Conservation (phyloP, 352 stramenopile species). For the Plasmopara muralis region DNA sequence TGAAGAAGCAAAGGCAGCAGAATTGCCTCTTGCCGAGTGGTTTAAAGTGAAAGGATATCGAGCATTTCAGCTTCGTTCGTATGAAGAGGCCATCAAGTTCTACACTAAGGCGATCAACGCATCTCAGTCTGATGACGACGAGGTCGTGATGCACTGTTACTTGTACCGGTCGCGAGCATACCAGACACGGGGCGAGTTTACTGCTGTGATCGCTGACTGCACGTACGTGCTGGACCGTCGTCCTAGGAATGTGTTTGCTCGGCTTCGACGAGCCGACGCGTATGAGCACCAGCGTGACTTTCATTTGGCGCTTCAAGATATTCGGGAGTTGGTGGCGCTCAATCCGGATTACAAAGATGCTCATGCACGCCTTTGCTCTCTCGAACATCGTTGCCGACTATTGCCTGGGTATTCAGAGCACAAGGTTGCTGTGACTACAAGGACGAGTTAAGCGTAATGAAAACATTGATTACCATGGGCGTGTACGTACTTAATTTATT, state of each 20-base stretch:
- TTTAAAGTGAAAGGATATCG: constrained; percentile 83
- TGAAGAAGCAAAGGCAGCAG: constrained; percentile 32
- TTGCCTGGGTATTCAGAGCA: constrained; percentile 21
- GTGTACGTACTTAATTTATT: too few species aligned
- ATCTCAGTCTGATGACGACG: constrained; percentile 39
- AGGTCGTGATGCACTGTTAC: constrained; percentile 48
- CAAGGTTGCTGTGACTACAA: constrained; percentile 1
- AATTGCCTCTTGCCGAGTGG: constrained; percentile 31
- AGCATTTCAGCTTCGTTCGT: constrained; percentile 87
- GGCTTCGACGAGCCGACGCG: constrained; percentile 43
- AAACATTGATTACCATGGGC: too few species aligned
- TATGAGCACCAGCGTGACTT: constrained; percentile 57
- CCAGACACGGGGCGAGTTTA: constrained; percentile 45
- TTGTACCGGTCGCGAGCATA: constrained; percentile 50
- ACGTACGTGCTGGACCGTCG: constrained; percentile 43
- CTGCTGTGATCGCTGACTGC: constrained; percentile 45
- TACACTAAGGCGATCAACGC: constrained; percentile 87
- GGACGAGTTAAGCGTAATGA: too few species aligned
- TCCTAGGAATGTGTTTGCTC: constrained; percentile 46
- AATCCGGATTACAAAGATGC: constrained; percentile 54
- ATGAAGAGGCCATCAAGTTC: constrained; percentile 84
- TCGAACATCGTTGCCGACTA: constrained; percentile 40
- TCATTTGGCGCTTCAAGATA: constrained; percentile 49
- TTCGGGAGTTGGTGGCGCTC: constrained; percentile 42
- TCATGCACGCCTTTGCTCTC: constrained; percentile 29